A percentile compares a stretch with the other conserved stretches of the same genome.
Evolutionary conservation across 1,139 yeast species (phyloP).

Genomic region (Diutina pseudorugosa): DNA sequence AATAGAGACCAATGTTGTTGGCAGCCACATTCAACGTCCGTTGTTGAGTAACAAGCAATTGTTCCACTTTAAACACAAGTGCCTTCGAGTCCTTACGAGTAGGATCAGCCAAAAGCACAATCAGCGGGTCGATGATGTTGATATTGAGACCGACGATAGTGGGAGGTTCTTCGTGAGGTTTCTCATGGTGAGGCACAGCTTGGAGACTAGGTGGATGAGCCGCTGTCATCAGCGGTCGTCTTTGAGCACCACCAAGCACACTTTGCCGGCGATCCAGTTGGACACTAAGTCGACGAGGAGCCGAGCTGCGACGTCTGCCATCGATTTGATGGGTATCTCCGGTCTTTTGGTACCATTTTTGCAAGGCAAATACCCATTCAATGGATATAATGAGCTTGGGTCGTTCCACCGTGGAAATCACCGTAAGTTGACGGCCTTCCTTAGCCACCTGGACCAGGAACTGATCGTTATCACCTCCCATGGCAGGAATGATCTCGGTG

Average conservation of each 20-base stretch:
- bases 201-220: not conserved
- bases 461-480: constrained; percentile 48
- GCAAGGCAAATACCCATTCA: constrained; percentile 74
- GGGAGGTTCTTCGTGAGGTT: not conserved
- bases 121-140: constrained; percentile 67
- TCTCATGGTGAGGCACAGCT: not conserved
- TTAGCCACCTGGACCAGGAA: constrained; percentile 45
- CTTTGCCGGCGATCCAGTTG: not conserved
- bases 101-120: constrained; percentile 75
- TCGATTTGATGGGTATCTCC: not conserved
- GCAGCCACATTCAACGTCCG: constrained; percentile 55
- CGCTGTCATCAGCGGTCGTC: not conserved
- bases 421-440: constrained; percentile 35
- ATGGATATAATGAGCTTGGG: constrained; percentile 75
- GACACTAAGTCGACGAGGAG: not conserved
- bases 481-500: constrained; percentile 69
- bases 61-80: constrained; percentile 79
- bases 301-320: not conserved
- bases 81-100: constrained; percentile 65
- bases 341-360: constrained; percentile 15
- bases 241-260: not conserved
- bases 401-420: constrained; percentile 58
- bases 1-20: constrained; percentile 76
- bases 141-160: constrained; percentile 41
- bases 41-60: constrained; percentile 60